Evolutionary conservation across 2,329 filamentous ascomycete genomes (phyloP).

Genomic region (Colletotrichum navitas): DNA sequence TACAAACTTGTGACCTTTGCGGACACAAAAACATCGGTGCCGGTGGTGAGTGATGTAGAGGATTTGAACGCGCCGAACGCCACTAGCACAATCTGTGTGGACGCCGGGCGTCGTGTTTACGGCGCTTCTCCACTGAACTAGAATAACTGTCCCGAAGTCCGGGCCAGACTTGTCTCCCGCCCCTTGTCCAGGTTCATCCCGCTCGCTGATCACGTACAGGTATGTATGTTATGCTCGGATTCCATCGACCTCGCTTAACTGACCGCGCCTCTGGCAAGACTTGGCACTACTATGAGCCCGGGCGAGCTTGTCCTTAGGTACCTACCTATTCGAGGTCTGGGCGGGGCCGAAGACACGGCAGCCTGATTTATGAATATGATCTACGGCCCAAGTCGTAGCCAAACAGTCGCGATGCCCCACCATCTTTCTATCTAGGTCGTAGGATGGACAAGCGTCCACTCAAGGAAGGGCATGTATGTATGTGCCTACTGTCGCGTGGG

Average conservation of each 20-base stretch:
- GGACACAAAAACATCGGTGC: background rate
- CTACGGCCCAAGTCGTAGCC: background rate
- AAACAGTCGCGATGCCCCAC: background rate
- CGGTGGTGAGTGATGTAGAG: background rate
- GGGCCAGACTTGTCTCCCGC: background rate
- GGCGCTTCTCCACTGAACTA: background rate
- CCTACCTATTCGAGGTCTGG: background rate
- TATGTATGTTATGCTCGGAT: background rate
- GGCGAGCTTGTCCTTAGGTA: background rate
- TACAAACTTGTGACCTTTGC: background rate
- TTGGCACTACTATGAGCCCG: background rate
- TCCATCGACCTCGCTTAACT: background rate
- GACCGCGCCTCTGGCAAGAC: constrained; percentile 6
- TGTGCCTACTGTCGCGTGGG: background rate
- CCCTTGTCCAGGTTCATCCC: background rate
- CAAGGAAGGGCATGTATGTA: background rate
- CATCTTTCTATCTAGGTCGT: background rate
- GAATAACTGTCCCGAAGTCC: constrained; percentile 12
- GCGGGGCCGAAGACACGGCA: background rate
- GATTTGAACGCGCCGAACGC: constrained; percentile 1
- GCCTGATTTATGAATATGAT: background rate
- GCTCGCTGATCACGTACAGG: no score
- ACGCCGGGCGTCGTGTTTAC: background rate
- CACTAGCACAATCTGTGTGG: background rate
- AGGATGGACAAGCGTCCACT: background rate